Evolutionary conservation across 202 grass and related monocot genomes (phyloP), one percentile per base, ranked within the genome.

Genomic region (Schoenoplectus triqueter): DNA sequence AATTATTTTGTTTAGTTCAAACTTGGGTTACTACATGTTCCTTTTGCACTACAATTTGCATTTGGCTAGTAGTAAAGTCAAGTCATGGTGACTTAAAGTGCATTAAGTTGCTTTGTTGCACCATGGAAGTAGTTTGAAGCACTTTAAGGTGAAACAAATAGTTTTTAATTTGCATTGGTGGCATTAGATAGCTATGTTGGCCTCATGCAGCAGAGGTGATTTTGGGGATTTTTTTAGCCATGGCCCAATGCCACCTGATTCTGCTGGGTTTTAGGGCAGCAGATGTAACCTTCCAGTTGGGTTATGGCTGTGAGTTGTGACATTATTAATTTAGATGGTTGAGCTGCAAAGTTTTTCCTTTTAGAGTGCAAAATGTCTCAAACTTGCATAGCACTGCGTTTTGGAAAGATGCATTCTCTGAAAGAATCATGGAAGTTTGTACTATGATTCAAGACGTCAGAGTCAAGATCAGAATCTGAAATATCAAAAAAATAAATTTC

Each of bases 261-360:
- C n/a, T 72, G 19, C 7, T 72, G 69, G 69, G 69, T 72, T 66
- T 18, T 19, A 48, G 46, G 69, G 69, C 69, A 71, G 42, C n/a
- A 20, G 44, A 10, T 10, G 45, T 72, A 72, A 72, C 69, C 49
- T 72, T 54, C 3, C 48, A 52, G 52, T 54, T 46, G 40, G 48
- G 9, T 52, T 74, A 22, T 54, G 47, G 47, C 31, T 31, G 31
- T 31, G 31, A 31, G 31, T 73, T 74, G 19, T 51, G 71, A 9
- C n/a, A 22, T 5, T 21, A 21, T 51, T 11, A 21, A 74, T 51
- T 74, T 74, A 17, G 68, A 64, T 22, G 61, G 19, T 64, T 4
- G 31, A 31, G 31, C 31, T 31, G 31, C 31, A 31, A 31, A 31
- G 31, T 31, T 31, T 31, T 31, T 31, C 31, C 31, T 31, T 31